These are phyloP conservation scores for Acer yangbiense DNA, from an alignment of 345 rosid genomes.

Conservation along the genomic window DNA sequence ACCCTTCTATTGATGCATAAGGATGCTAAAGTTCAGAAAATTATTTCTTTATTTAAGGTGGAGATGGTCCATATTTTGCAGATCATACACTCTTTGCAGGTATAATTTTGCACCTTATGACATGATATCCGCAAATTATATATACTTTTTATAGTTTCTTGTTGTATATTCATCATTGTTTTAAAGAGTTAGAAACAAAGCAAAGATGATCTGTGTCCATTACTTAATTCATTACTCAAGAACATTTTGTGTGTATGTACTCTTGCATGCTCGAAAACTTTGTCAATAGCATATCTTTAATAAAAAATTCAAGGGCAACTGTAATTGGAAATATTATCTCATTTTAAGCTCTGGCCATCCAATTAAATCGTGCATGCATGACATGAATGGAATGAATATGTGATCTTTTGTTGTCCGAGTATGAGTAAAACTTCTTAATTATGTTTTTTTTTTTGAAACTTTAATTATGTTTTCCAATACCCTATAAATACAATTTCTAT, in stretches of 20 bases:
- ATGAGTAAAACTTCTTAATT: background rate
- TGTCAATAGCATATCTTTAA: background rate
- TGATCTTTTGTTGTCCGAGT: background rate
- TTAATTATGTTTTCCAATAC: too few species aligned
- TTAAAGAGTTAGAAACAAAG: background rate
- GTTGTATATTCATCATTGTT: background rate
- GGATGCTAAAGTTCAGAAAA: slow-evolving; percentile 47
- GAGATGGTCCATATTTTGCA: slow-evolving; percentile 50
- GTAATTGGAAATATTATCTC: background rate
- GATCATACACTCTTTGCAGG: slow-evolving; percentile 54
- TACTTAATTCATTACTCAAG: background rate
- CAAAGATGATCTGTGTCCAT: background rate
- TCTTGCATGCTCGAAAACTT: background rate
- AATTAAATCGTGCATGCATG: background rate
- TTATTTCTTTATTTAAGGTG: slow-evolving; percentile 39
- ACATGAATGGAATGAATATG: background rate
- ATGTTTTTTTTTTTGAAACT: background rate
- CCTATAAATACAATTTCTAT: background rate
- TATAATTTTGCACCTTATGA: slow-evolving; percentile 24
- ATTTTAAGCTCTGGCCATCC: background rate
- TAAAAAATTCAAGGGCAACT: background rate
- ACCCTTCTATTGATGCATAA: slow-evolving; percentile 56
- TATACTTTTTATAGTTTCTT: background rate
- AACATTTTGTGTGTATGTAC: background rate
- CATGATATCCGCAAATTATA: background rate